Percentiles rank a stretch among this genome's conserved stretches.
phyloP scores from a whole-genome alignment of 257 asterid genomes.

The Solanum etuberosum region DNA sequence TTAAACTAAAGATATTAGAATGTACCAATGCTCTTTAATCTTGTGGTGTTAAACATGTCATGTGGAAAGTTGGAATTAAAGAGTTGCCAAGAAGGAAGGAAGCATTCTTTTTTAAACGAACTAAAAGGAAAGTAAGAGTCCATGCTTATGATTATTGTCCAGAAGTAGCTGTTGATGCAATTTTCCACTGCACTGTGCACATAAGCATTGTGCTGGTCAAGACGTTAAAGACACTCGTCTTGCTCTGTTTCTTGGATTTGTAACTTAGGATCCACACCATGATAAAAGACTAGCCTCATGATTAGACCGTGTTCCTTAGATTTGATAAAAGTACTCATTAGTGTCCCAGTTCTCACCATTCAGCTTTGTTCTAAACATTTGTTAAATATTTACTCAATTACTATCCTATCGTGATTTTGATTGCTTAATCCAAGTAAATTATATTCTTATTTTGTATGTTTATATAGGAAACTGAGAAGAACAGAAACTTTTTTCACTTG shows the following conservation, averaged over 20 bases:
- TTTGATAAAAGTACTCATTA: neutral
- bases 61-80: neutral
- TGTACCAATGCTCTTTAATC: neutral
- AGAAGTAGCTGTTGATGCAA: neutral
- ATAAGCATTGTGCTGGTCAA: neutral
- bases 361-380: neutral
- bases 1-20: neutral
- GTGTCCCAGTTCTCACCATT: neutral
- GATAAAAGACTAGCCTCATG: neutral
- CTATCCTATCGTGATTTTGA: neutral
- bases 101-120: neutral
- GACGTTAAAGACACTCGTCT: neutral
- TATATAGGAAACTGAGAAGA: neutral
- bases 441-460: neutral
- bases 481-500: neutral
- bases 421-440: neutral
- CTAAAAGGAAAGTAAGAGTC: neutral
- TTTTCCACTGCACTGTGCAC: neutral
- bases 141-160: neutral
- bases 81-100: neutral
- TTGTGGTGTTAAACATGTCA: neutral
- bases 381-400: neutral
- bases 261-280: neutral
- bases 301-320: neutral
- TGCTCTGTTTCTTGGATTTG: neutral